Evolutionary conservation across 805 yeast genomes (phyloP).

Genomic region (Candida glaebosa): DNA sequence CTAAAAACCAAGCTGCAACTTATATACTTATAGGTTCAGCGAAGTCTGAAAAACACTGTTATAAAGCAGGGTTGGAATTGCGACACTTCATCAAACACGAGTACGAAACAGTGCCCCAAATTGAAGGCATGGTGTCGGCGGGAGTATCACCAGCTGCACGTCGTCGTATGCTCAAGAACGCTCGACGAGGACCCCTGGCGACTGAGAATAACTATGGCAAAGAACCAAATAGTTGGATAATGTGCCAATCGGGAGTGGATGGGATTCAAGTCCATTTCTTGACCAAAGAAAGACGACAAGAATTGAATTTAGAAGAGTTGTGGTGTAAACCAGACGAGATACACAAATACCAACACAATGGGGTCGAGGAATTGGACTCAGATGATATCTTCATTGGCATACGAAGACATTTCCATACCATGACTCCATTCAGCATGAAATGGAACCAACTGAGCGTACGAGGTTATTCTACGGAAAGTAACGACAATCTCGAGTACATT

Average conservation of each 20-base stretch:
- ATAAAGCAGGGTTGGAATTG: slow-evolving; percentile 63
- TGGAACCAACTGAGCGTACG: not conserved
- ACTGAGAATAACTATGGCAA: slow-evolving; percentile 56
- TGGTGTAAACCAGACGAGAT: slow-evolving; percentile 50
- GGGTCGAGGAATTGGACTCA: slow-evolving; percentile 8
- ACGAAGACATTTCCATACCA: slow-evolving; percentile 39
- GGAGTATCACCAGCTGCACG: slow-evolving; percentile 42
- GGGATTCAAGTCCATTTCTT: slow-evolving; percentile 69
- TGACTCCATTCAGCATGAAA: slow-evolving; percentile 10
- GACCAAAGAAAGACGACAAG: slow-evolving; percentile 64
- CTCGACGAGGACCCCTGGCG: slow-evolving; percentile 50
- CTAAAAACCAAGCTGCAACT: slow-evolving; percentile 21
- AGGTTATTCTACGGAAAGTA: not conserved
- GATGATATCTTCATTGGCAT: slow-evolving; percentile 46
- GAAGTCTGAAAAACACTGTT: slow-evolving; percentile 70
- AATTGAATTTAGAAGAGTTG: slow-evolving; percentile 66
- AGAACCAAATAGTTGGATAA: slow-evolving; percentile 73
- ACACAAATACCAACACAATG: slow-evolving; percentile 16
- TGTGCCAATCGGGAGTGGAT: slow-evolving; percentile 65
- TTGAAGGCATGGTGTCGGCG: slow-evolving; percentile 71
- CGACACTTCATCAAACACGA: slow-evolving; percentile 53
- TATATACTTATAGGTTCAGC: slow-evolving; percentile 66
- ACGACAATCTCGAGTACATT: slow-evolving; percentile 1
- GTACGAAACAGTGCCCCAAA: slow-evolving; percentile 37
- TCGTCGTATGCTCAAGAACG: slow-evolving; percentile 45